phyloP scores from a whole-genome alignment of 306 rosid genomes.

The Bauhinia variegata region DNA sequence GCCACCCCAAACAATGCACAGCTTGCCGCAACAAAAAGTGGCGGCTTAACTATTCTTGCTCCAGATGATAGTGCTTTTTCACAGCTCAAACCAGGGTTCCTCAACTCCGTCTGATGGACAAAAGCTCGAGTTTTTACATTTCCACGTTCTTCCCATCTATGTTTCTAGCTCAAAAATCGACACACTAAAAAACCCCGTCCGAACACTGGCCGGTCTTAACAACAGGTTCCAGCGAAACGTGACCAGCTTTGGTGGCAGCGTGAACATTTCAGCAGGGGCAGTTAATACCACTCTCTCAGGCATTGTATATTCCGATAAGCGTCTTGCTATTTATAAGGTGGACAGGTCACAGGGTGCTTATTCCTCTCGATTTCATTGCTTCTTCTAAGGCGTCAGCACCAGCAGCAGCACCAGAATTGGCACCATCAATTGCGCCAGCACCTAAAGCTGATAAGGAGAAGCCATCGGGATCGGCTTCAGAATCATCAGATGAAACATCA shows the following conservation, averaged over 20 bases:
- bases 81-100: conserved; percentile 63
- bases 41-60: conserved; percentile 61
- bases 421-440: conserved; percentile 11
- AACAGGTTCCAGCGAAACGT: conserved; percentile 60
- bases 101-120: conserved; percentile 57
- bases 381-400: conserved; percentile 42
- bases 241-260: conserved; percentile 59
- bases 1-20: conserved; percentile 48
- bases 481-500: conserved; percentile 18
- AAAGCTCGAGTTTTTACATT: conserved; percentile 62
- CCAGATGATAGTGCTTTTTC: conserved; percentile 61
- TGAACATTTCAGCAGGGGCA: conserved; percentile 62
- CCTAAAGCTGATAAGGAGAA: conserved; percentile 39
- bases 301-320: conserved; percentile 59
- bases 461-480: neutral
- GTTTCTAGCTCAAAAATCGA: conserved; percentile 64
- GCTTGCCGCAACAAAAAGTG: conserved; percentile 49
- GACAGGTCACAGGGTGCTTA: conserved; percentile 61
- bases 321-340: conserved; percentile 64
- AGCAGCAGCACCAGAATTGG: conserved; percentile 33
- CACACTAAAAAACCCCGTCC: conserved; percentile 62
- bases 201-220: conserved; percentile 65
- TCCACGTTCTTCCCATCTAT: conserved; percentile 55
- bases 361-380: conserved; percentile 54
- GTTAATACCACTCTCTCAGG: conserved; percentile 66